A percentile compares a stretch with the other conserved stretches of the same genome.
Conservation (phyloP, 2,329 filamentous ascomycete species). For the Uncinocarpus reesii region DNA sequence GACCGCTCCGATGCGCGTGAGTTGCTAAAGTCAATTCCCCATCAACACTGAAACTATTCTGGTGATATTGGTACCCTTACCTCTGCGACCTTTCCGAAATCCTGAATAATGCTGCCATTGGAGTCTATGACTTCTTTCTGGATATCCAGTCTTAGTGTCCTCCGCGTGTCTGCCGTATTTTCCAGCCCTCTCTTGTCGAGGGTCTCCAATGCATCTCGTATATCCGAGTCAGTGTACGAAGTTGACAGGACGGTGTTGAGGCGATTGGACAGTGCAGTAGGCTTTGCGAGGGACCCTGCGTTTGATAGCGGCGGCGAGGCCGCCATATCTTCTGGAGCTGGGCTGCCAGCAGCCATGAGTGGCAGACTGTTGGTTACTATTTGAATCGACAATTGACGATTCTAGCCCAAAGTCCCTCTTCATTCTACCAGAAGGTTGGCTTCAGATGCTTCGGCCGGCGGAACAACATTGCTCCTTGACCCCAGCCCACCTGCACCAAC, state of each 20-base stretch:
- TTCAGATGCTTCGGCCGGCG: no score
- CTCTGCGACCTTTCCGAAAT: constrained; percentile 84
- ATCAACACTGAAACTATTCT: constrained; percentile 7
- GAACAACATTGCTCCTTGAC: constrained; percentile 6
- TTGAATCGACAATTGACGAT: neutral
- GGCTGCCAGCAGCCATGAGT: constrained; percentile 7
- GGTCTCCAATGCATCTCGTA: constrained; percentile 70
- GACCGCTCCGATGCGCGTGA: constrained; percentile 69
- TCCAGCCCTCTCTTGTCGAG: constrained; percentile 60
- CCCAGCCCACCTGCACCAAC: neutral
- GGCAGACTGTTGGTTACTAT: neutral
- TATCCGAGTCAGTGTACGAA: constrained; percentile 86
- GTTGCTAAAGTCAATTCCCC: constrained; percentile 51
- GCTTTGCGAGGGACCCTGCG: constrained; percentile 15
- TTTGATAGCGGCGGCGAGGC: constrained; percentile 6
- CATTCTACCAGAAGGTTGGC: no score
- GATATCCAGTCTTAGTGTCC: constrained; percentile 68
- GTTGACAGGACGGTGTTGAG: constrained; percentile 78
- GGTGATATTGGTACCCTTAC: constrained; percentile 39
- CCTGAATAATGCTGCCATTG: constrained; percentile 77
- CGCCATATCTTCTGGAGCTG: constrained; percentile 8
- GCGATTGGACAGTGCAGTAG: constrained; percentile 66
- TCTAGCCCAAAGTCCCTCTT: neutral
- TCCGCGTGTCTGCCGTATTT: constrained; percentile 68
- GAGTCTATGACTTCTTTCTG: constrained; percentile 88